These are phyloP conservation scores for Cryptococcus wingfieldii DNA, from an alignment of 1,284 basidiomycete species.

Conservation along the genomic window DNA sequence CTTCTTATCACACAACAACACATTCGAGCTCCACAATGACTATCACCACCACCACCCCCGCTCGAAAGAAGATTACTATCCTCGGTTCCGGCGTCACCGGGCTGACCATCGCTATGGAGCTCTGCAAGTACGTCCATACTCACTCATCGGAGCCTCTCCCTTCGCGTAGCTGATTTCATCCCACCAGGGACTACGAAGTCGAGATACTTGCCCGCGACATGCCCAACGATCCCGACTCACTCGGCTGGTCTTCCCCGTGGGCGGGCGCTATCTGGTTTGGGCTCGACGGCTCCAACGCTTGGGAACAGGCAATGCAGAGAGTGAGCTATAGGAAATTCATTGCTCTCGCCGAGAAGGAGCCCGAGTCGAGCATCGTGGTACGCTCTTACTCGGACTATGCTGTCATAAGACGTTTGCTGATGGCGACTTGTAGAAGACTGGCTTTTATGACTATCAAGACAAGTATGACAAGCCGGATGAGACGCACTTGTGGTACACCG, in stretches of 20 bases:
- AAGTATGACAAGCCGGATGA: background rate
- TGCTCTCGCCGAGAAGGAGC: background rate
- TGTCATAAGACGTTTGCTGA: background rate
- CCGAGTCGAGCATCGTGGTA: conserved; percentile 1
- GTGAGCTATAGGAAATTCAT: conserved; percentile 1
- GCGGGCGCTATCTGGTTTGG: conserved; percentile 6
- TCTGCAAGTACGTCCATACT: conserved; percentile 1
- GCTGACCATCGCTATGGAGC: conserved; percentile 5
- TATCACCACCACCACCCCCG: background rate
- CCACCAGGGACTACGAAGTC: conserved; percentile 2
- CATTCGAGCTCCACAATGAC: background rate
- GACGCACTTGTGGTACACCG: conserved; percentile 1
- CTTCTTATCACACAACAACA: too few relatives aligned
- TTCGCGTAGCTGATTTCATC: too few relatives aligned
- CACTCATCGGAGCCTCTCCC: background rate
- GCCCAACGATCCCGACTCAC: conserved; percentile 6
- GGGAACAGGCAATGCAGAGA: conserved; percentile 4
- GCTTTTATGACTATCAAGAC: background rate
- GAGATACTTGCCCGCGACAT: conserved; percentile 6
- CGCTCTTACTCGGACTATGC: background rate
- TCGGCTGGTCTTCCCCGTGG: conserved; percentile 7
- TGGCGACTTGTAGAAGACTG: background rate
- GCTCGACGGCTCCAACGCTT: conserved; percentile 3
- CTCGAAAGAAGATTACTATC: conserved; percentile 1
- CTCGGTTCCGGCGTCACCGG: conserved; percentile 8